Evolutionary conservation across 2,329 filamentous ascomycete species (phyloP).

Genomic region (Colletotrichum viniferum): DNA sequence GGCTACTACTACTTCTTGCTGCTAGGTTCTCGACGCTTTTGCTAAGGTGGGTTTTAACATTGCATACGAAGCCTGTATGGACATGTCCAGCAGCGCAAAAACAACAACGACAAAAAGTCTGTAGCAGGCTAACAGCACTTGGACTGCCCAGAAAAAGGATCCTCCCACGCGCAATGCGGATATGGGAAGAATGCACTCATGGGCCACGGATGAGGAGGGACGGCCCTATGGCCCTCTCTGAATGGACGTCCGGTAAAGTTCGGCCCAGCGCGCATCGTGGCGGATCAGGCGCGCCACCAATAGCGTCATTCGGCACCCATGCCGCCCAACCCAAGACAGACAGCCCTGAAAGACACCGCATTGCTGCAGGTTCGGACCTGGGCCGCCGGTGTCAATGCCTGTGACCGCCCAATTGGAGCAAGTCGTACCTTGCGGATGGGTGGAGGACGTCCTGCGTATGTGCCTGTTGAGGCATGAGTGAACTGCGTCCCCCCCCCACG

Average conservation of each 20-base stretch:
- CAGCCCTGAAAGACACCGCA: background rate
- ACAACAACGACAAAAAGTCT: background rate
- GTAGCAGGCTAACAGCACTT: background rate
- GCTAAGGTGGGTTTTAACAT: background rate
- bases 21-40: background rate
- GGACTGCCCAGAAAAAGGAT: background rate
- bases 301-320: background rate
- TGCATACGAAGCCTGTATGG: background rate
- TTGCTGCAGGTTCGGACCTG: background rate
- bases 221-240: background rate
- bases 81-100: background rate
- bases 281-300: background rate
- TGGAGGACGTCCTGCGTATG: background rate
- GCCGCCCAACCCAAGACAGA: background rate
- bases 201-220: background rate
- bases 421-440: background rate
- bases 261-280: conserved; percentile 8
- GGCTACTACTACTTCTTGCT: background rate
- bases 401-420: background rate
- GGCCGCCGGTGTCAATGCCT: background rate
- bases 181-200: background rate
- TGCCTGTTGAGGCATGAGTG: background rate
- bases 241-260: conserved; percentile 18
- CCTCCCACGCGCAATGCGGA: background rate
- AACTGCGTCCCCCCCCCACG: background rate